Evolutionary conservation across 495 filamentous ascomycete genomes (phyloP).

Genomic region (Penicillium malachiteum): DNA sequence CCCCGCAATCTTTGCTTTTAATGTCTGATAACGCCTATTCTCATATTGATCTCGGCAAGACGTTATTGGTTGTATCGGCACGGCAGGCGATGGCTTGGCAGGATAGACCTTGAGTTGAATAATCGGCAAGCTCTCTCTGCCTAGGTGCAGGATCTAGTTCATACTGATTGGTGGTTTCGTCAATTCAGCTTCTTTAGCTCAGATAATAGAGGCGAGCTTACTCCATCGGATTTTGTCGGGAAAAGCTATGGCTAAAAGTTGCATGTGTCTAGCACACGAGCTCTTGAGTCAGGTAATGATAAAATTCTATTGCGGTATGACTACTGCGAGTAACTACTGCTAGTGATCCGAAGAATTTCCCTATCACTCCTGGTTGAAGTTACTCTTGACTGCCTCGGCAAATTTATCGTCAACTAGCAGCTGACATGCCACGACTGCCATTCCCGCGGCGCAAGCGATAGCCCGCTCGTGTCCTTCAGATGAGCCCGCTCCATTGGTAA

Average conservation of each 20-base stretch:
- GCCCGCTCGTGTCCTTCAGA: constrained; percentile 45
- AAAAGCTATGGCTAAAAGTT: too few species aligned
- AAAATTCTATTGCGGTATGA: too few species aligned
- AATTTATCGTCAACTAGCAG: constrained; percentile 46
- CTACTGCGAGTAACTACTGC: too few species aligned
- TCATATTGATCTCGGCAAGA: neutral
- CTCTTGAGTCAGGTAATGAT: too few species aligned
- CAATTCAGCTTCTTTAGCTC: too few species aligned
- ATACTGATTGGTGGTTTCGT: too few species aligned
- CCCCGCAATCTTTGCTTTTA: neutral
- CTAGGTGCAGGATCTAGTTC: too few species aligned
- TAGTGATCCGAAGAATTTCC: neutral
- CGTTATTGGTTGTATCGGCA: constrained; percentile 1
- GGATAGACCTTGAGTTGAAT: neutral
- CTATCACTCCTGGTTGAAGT: constrained; percentile 23
- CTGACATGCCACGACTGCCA: constrained; percentile 54
- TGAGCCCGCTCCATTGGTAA: constrained; percentile 53
- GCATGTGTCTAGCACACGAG: too few species aligned
- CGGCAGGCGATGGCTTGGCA: neutral
- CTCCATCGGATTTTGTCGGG: too few species aligned
- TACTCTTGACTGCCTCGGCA: constrained; percentile 28
- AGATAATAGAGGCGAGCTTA: too few species aligned
- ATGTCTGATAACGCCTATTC: neutral
- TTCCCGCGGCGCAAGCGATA: constrained; percentile 54
- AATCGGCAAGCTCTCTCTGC: neutral